These are phyloP conservation scores for Botrytis aclada DNA, from an alignment of 2,329 filamentous ascomycete species.

Conservation along the genomic window DNA sequence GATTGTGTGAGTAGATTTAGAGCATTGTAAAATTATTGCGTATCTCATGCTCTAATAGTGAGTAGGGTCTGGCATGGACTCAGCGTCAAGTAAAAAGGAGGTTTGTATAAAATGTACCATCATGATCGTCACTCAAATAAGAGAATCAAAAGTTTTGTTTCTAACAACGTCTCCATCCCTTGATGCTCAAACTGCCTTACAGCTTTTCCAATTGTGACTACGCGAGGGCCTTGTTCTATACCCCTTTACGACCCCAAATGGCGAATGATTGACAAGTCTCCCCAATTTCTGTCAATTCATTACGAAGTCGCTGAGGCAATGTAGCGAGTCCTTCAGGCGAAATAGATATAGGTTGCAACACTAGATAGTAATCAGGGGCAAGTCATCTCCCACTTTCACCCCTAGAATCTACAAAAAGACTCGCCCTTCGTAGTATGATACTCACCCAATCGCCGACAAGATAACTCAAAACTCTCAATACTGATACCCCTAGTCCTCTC, in stretches of 20 bases:
- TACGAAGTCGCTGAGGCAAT: neutral
- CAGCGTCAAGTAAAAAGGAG: neutral
- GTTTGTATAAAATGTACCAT: slow-evolving; percentile 1
- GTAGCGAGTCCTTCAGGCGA: neutral
- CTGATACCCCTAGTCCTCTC: neutral
- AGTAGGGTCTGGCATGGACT: neutral
- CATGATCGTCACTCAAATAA: slow-evolving; percentile 7
- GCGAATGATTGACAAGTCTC: neutral
- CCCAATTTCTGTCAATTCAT: neutral
- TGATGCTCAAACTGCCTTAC: neutral
- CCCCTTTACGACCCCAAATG: neutral
- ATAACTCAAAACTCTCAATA: neutral
- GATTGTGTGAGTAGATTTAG: neutral
- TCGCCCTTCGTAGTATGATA: neutral
- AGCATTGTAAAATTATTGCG: slow-evolving; percentile 3
- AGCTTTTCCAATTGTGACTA: neutral
- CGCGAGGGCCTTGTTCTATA: neutral
- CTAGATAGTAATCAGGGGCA: neutral
- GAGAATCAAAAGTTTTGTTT: neutral
- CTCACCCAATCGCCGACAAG: neutral
- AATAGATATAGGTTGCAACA: neutral
- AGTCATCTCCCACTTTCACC: neutral
- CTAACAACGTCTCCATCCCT: neutral
- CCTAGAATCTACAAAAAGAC: neutral
- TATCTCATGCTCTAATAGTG: neutral